A percentile compares a stretch with the other conserved stretches of the same genome.
phyloP scores from a whole-genome alignment of 306 rosid genomes.

The Canavalia ensiformis region DNA sequence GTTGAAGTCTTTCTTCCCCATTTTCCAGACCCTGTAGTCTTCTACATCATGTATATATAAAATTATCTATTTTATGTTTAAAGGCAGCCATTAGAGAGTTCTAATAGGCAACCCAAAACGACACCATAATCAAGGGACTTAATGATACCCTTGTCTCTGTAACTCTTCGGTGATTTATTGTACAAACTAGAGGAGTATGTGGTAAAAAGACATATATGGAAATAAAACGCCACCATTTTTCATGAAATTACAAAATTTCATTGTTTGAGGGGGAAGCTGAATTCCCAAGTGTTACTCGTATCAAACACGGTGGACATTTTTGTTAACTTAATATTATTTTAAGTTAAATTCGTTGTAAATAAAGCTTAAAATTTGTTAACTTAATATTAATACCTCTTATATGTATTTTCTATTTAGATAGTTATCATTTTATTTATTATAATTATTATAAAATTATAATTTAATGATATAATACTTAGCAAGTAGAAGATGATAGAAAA shows the following conservation, averaged over 20 bases:
- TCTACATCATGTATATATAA: conserved; percentile 30
- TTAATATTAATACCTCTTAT: too few relatives aligned
- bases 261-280: background rate
- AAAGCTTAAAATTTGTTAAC: too few relatives aligned
- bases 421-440: too few relatives aligned
- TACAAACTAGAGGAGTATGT: conserved; percentile 25
- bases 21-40: conserved; percentile 5
- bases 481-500: too few relatives aligned
- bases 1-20: conserved; percentile 38
- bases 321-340: too few relatives aligned
- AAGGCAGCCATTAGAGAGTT: conserved; percentile 15
- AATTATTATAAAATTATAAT: too few relatives aligned
- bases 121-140: conserved; percentile 46
- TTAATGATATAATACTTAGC: too few relatives aligned
- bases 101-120: conserved; percentile 27
- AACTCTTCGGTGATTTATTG: background rate
- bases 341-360: too few relatives aligned
- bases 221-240: conserved; percentile 5
- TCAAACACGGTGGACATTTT: too few relatives aligned
- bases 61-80: conserved; percentile 21
- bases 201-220: background rate
- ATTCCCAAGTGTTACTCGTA: background rate
- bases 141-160: conserved; percentile 1
- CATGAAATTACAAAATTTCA: background rate
- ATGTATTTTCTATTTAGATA: too few relatives aligned